phyloP scores from a whole-genome alignment of 1,139 yeast genomes.

The Yamadazyma jaroonii region DNA sequence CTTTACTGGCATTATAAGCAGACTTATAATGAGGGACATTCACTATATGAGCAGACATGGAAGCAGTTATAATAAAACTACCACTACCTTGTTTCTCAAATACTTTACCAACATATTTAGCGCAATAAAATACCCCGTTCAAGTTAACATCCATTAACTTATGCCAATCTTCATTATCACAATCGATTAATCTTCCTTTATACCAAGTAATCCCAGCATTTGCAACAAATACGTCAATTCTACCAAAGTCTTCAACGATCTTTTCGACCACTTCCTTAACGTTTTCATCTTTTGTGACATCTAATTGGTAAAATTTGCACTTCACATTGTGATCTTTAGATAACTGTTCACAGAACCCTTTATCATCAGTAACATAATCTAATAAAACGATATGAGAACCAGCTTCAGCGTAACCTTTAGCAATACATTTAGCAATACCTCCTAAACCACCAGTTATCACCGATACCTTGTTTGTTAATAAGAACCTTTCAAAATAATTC shows the following conservation, averaged over 20 bases:
- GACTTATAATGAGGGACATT: conserved; percentile 56
- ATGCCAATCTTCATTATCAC: conserved; percentile 47
- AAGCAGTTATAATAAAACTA: conserved; percentile 60
- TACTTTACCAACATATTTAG: conserved; percentile 51
- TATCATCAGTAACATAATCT: conserved; percentile 52
- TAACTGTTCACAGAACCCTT: conserved; percentile 45
- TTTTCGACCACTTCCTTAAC: conserved; percentile 54
- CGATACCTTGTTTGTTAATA: conserved; percentile 73
- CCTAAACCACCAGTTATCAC: conserved; percentile 80
- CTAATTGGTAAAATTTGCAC: conserved; percentile 64
- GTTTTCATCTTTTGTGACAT: conserved; percentile 55
- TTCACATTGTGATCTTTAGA: conserved; percentile 56
- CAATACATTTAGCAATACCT: conserved; percentile 78
- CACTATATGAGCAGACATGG: conserved; percentile 57
- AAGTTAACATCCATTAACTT: conserved; percentile 51
- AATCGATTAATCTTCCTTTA: conserved; percentile 65
- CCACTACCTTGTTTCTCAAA: conserved; percentile 48
- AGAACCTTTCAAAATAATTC: conserved; percentile 45
- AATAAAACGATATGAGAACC: conserved; percentile 79
- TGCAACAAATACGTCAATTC: conserved; percentile 78
- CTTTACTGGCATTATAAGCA: conserved; percentile 56
- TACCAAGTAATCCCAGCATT: conserved; percentile 89
- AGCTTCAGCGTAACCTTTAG: conserved; percentile 81
- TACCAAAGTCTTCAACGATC: conserved; percentile 63
- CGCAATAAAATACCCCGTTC: conserved; percentile 58